Base-by-base conservation (phyloP, 768 basidiomycete genomes). In the Imleria badia region DNA sequence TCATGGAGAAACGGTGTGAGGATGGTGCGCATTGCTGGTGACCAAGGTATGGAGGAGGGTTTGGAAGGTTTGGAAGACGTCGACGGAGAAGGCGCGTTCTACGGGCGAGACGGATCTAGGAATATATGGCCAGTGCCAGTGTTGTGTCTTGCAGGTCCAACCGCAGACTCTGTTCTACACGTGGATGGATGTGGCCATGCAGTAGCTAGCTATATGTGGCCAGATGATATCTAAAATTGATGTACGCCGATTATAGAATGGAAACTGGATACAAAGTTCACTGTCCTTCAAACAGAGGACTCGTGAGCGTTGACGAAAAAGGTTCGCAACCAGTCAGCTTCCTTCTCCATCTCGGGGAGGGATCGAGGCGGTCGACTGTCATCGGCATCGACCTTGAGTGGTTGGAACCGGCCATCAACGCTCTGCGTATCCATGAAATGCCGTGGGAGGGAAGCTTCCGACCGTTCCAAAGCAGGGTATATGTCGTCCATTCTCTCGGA, bases 341-440 rank as follows among this genome's bases (percentile, higher is more conserved):
- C 92, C 51, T 76, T 75, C 68, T 85, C 82, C 93, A 94, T 94
- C 54, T 94, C 92, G 52, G 83, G 77, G 58, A 79, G 60, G 8
- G 80, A 75, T 48, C 93, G 77, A 29, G 86, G 79, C n/a, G 62
- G 61, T 51, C 91, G 73, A 54, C 81, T 75, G 26, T 87, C 88
- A 52, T 89, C 87, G n/a, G 81, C 83, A 61, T 90, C 86, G 19
- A 90, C 83, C 49, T 73, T 79, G 29, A 87, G 66, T 8, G 74
- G 69, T 48, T 70, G 64, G 51, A 78, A 62, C 1, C 47, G 65
- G n/a, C 54, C 60, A 33, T 65, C 61, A n/a, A 49, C 34, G 17
- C 51, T 45, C 3, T 54, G 53, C 6, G 50, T 45, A 20, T 59
- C 45, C 39, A 51, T 20, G 23, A 85, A 56, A 29, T 82, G 72